These are phyloP conservation scores for Suhomyces coccinellae DNA, from an alignment of 1,139 yeast genomes.

Conservation along the genomic window DNA sequence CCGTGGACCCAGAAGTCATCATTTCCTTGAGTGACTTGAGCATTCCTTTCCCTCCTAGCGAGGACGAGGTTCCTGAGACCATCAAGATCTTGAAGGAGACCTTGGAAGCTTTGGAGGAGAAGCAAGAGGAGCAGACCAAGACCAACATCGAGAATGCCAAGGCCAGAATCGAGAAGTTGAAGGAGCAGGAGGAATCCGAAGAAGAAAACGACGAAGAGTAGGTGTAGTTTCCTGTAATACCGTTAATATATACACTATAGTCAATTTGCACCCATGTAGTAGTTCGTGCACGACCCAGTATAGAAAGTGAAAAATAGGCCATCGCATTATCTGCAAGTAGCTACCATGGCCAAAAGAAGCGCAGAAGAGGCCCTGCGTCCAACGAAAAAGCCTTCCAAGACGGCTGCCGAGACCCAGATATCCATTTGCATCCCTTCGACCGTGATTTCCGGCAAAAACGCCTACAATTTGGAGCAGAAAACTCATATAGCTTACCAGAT, in stretches of 20 bases:
- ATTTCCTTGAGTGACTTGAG: constrained; percentile 76
- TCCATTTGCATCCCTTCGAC: constrained; percentile 69
- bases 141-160: constrained; percentile 74
- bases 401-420: constrained; percentile 24
- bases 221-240: background rate
- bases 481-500: constrained; percentile 75
- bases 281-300: background rate
- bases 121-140: constrained; percentile 82
- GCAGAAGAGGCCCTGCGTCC: constrained; percentile 23
- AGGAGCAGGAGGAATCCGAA: constrained; percentile 35
- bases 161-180: constrained; percentile 69
- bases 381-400: constrained; percentile 36
- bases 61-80: constrained; percentile 70
- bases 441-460: constrained; percentile 51
- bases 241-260: constrained; percentile 1
- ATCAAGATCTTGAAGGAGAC: constrained; percentile 72
- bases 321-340: background rate
- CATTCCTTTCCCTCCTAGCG: constrained; percentile 76
- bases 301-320: constrained; percentile 1
- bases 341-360: constrained; percentile 26
- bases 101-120: constrained; percentile 64
- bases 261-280: constrained; percentile 10
- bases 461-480: constrained; percentile 67
- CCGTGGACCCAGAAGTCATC: constrained; percentile 79
- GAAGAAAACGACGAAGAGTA: constrained; percentile 17